Percentiles rank a stretch among this genome's conserved stretches.
phyloP scores from a whole-genome alignment of 2,329 filamentous ascomycete genomes.

The Gliomastix tumulicola region DNA sequence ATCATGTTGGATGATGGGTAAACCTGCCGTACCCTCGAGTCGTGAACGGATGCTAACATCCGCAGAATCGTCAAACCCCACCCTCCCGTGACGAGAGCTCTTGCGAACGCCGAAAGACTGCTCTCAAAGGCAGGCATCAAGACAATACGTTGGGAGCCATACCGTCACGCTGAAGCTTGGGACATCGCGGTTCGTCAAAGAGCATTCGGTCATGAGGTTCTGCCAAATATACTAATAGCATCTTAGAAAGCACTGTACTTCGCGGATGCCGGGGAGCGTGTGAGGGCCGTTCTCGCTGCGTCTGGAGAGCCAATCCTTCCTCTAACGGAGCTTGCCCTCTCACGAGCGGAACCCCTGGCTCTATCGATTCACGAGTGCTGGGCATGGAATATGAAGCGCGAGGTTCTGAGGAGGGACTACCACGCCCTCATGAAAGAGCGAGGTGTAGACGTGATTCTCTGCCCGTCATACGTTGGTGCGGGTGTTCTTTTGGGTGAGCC shows the following conservation, averaged over 20 bases:
- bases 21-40: background rate
- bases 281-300: conserved; percentile 7
- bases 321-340: conserved; percentile 16
- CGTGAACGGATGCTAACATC: background rate
- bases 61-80: conserved; percentile 11
- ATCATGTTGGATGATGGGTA: conserved; percentile 14
- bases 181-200: conserved; percentile 8
- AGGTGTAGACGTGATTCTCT: conserved; percentile 17
- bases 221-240: background rate
- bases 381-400: conserved; percentile 9
- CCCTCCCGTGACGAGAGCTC: conserved; percentile 12
- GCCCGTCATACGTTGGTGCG: conserved; percentile 14
- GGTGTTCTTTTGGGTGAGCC: conserved; percentile 10
- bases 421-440: conserved; percentile 11
- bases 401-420: conserved; percentile 1
- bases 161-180: conserved; percentile 11
- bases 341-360: conserved; percentile 1
- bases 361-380: conserved; percentile 9
- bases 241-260: conserved; percentile 8
- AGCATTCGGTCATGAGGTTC: background rate
- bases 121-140: conserved; percentile 11
- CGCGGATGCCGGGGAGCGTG: conserved; percentile 13
- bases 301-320: conserved; percentile 17
- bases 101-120: conserved; percentile 9
- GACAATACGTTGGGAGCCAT: conserved; percentile 12